These are phyloP conservation scores for Isatis lusitanica DNA, from an alignment of 441 rosid genomes.

Conservation along the genomic window DNA sequence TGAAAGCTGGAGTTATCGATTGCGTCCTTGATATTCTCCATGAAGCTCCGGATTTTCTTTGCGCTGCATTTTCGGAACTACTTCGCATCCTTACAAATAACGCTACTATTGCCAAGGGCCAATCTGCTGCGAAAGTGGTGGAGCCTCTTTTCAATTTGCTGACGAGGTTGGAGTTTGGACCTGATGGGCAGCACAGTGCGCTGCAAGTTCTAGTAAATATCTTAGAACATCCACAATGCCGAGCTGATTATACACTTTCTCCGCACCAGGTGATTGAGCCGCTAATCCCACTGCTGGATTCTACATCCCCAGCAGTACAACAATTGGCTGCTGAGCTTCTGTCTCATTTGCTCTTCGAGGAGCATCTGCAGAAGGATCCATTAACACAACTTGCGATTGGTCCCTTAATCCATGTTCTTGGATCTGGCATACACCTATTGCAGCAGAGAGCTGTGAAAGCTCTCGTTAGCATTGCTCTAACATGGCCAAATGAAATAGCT, in stretches of 20 bases:
- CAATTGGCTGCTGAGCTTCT: constrained; percentile 99
- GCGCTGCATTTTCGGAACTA: constrained; percentile 93
- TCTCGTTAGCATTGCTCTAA: constrained; percentile 85
- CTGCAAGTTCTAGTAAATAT: constrained; percentile 96
- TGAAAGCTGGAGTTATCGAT: constrained; percentile 96
- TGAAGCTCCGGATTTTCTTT: constrained; percentile 96
- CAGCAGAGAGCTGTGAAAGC: constrained; percentile 99
- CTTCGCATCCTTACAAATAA: constrained; percentile 97
- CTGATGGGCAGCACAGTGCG: constrained; percentile 96
- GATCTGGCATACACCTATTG: constrained; percentile 85
- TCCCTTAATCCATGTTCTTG: constrained; percentile 86
- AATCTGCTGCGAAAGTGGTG: constrained; percentile 95
- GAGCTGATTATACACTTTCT: constrained; percentile 77
- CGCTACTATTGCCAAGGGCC: constrained; percentile 94
- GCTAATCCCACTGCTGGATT: constrained; percentile 91
- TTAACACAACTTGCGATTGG: constrained; percentile 80
- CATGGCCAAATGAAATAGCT: constrained; percentile 97
- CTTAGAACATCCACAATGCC: constrained; percentile 97
- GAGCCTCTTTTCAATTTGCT: constrained; percentile 86
- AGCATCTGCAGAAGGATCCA: constrained; percentile 91
- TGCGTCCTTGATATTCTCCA: constrained; percentile 89
- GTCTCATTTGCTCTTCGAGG: constrained; percentile 85
- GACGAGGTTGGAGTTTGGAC: constrained; percentile 83
- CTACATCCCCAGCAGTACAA: constrained; percentile 92
- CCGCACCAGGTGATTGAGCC: constrained; percentile 95